Evolutionary conservation across 805 yeast species (phyloP), one percentile per base, ranked within the genome.

Genomic region (Nakazawaea siamensis): DNA sequence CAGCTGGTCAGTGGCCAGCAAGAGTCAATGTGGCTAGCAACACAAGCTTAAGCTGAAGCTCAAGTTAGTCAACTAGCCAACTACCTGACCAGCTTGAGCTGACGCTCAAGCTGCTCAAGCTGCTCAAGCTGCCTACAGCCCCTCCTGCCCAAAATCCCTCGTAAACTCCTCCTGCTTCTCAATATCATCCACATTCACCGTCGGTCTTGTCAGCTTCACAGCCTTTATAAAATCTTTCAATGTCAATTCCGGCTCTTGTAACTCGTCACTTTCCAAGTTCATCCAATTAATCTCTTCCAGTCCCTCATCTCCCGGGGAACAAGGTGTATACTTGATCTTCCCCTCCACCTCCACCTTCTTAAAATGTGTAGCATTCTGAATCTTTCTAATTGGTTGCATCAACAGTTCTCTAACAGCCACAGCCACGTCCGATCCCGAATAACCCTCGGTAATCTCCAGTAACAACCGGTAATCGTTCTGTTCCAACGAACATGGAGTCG

Each of bases 371-470:
- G 98, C 97, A 51, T 75, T 80, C 58, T 90, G 97, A 43, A 92
- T 86, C 54, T 86, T 87, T 49, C 98, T 73, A 40, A 92, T 86
- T 2, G 99, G 98, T 57, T 90, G 94, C 98, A 92, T 92, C 46
- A 92, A 65, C 0, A 97, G 97, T 57, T 92, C 99, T 48, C 95
- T 77, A 3, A 92, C 98, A 9, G 87, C 94, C 23, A 92, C 96
- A 0, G 97, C 90, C 27, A 92, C 73, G 69, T 92, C 99, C 54
- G 90, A 94, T 35, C 99, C 99, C 2, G 96, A 86, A 57, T 92
- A 90, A 8, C 98, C 98, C 5, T 86, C 94, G 0, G 97, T 90
- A 87, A 92, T 80, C 38, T 81, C 87, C 0, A 92, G 97, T 44
- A 92, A 66, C 1, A 77, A 66, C 43, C 76, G 73, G 49, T 70